A percentile compares a stretch with the other conserved stretches of the same genome.
These are phyloP conservation scores for Coccomyxa subellipsoidea DNA, from an alignment of 163 green algal genomes.

Conservation along the genomic window DNA sequence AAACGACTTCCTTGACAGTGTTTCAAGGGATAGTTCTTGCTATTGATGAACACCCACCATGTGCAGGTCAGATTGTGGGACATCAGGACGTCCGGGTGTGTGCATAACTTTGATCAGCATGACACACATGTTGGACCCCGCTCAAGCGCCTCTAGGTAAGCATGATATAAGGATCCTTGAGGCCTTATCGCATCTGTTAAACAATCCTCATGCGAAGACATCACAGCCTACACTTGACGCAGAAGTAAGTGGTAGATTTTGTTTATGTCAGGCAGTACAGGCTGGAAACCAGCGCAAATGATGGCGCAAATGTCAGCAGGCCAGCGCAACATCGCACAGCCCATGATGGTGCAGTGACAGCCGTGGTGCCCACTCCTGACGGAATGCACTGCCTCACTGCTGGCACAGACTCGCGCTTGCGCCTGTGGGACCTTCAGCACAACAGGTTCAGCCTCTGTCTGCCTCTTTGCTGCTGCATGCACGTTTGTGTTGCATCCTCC, in stretches of 20 bases:
- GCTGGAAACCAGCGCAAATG: not conserved
- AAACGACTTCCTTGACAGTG: too few relatives aligned
- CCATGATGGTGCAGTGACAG: constrained; percentile 66
- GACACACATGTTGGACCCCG: constrained; percentile 25
- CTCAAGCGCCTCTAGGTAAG: not conserved
- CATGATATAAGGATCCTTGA: too few relatives aligned
- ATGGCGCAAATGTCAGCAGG: constrained; percentile 10
- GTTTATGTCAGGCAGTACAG: not conserved
- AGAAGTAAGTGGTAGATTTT: not conserved
- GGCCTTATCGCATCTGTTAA: too few relatives aligned
- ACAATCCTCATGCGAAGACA: too few relatives aligned
- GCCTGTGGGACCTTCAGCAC: constrained; percentile 71
- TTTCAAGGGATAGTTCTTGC: too few relatives aligned
- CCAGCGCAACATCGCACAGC: constrained; percentile 29
- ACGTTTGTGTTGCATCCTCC: too few relatives aligned
- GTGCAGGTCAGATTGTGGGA: constrained; percentile 77
- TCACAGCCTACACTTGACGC: too few relatives aligned
- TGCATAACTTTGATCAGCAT: constrained; percentile 57
- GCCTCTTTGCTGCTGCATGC: not conserved
- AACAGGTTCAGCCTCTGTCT: constrained; percentile 21
- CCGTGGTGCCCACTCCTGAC: constrained; percentile 54
- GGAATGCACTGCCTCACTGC: constrained; percentile 66
- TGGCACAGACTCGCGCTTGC: constrained; percentile 69
- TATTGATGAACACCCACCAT: not conserved
- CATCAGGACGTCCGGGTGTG: constrained; percentile 61